Conservation (phyloP, 176 grass and related monocot genomes). For the Themeda triandra region DNA sequence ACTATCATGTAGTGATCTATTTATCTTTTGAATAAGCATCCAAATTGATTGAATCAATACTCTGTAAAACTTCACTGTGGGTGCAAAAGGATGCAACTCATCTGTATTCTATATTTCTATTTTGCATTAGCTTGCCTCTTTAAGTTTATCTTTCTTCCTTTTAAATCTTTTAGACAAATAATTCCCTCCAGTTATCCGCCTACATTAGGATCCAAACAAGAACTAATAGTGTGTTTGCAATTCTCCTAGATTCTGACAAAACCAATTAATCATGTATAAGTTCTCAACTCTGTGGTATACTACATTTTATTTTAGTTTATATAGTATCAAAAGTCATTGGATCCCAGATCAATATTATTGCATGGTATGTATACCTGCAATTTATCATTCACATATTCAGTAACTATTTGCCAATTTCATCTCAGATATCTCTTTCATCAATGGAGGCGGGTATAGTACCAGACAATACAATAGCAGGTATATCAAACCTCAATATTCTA, state of each 20-base stretch:
- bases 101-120: background rate
- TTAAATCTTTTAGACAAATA: background rate
- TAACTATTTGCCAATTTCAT: slow-evolving; percentile 35
- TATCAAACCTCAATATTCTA: slow-evolving; percentile 34
- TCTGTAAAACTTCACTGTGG: background rate
- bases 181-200: background rate
- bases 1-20: background rate
- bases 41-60: background rate
- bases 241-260: background rate
- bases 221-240: background rate
- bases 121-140: background rate
- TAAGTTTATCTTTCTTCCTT: background rate
- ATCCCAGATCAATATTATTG: background rate
- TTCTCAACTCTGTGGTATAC: background rate
- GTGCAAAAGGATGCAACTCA: background rate
- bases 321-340: background rate
- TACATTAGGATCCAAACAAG: background rate
- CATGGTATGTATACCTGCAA: background rate
- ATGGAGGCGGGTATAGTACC: slow-evolving; percentile 57
- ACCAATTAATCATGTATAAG: background rate
- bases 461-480: background rate
- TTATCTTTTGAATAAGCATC: slow-evolving; percentile 4
- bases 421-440: slow-evolving; percentile 67
- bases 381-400: slow-evolving; percentile 8
- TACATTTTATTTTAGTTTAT: background rate